phyloP scores from a whole-genome alignment of 441 rosid species.

The Jatropha podagrica region DNA sequence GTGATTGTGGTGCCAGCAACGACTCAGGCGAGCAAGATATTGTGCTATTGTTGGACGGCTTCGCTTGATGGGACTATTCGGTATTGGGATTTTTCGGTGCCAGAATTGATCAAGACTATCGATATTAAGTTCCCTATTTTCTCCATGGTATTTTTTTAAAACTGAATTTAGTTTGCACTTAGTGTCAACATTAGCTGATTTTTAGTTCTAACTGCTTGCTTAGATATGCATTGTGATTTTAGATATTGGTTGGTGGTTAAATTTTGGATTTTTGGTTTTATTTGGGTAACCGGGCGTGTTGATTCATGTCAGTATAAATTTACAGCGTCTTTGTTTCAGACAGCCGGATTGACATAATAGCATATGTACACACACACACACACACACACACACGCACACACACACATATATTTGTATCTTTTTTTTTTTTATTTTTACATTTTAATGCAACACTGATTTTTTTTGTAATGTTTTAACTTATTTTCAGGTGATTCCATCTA shows the following conservation, averaged over 20 bases:
- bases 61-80: slow-evolving; percentile 90
- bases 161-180: no score
- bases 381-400: no score
- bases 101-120: slow-evolving; percentile 73
- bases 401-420: neutral
- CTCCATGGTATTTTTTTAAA: slow-evolving; percentile 52
- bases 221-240: no score
- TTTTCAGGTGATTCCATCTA: slow-evolving; percentile 81
- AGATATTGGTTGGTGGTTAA: no score
- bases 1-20: slow-evolving; percentile 73
- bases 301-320: no score
- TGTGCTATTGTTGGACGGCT: slow-evolving; percentile 91
- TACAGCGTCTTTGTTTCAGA: neutral
- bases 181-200: no score
- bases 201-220: no score
- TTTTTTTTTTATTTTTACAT: neutral
- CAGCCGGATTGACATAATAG: neutral
- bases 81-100: slow-evolving; percentile 84
- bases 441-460: neutral
- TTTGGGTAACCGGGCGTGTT: neutral
- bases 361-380: neutral
- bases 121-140: slow-evolving; percentile 56
- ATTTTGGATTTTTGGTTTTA: neutral
- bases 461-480: neutral
- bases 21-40: slow-evolving; percentile 44